A percentile compares a stretch with the other conserved stretches of the same genome.
phyloP scores from a whole-genome alignment of 1,284 basidiomycete genomes.

The Boletus sp. region DNA sequence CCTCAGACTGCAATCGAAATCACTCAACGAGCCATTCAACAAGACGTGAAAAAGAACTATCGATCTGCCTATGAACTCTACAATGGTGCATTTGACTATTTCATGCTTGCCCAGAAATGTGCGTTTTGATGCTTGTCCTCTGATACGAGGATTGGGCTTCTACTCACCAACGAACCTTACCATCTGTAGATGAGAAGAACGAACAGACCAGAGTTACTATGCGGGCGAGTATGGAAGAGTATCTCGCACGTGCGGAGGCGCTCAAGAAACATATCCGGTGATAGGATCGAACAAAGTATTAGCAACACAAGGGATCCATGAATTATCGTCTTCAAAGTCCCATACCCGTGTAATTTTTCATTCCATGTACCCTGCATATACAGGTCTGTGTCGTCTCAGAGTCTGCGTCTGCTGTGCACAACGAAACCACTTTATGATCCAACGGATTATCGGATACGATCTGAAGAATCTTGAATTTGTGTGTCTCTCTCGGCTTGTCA shows the following conservation, averaged over 20 bases:
- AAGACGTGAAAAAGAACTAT: slow-evolving; percentile 90
- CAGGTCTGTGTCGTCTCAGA: too few species aligned
- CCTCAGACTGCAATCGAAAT: slow-evolving; percentile 83
- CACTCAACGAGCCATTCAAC: slow-evolving; percentile 82
- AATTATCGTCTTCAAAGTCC: too few species aligned
- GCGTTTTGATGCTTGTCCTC: slow-evolving; percentile 3
- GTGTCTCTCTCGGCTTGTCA: too few species aligned
- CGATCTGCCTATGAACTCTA: slow-evolving; percentile 89
- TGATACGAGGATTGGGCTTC: not conserved
- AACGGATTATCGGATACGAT: too few species aligned
- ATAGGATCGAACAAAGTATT: not conserved
- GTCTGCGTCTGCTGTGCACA: too few species aligned
- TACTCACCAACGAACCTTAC: not conserved
- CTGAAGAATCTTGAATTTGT: too few species aligned
- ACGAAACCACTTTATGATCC: too few species aligned
- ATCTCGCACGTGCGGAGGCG: slow-evolving; percentile 90
- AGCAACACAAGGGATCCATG: too few species aligned
- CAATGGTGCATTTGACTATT: slow-evolving; percentile 93
- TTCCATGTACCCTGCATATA: too few species aligned
- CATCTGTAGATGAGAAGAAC: slow-evolving; percentile 82
- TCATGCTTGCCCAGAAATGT: slow-evolving; percentile 77
- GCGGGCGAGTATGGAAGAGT: slow-evolving; percentile 85
- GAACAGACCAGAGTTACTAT: slow-evolving; percentile 87
- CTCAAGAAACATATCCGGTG: slow-evolving; percentile 61
- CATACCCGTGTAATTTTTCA: too few species aligned